Evolutionary conservation across 345 rosid species (phyloP).

Genomic region (Bruguiera gymnorhiza): DNA sequence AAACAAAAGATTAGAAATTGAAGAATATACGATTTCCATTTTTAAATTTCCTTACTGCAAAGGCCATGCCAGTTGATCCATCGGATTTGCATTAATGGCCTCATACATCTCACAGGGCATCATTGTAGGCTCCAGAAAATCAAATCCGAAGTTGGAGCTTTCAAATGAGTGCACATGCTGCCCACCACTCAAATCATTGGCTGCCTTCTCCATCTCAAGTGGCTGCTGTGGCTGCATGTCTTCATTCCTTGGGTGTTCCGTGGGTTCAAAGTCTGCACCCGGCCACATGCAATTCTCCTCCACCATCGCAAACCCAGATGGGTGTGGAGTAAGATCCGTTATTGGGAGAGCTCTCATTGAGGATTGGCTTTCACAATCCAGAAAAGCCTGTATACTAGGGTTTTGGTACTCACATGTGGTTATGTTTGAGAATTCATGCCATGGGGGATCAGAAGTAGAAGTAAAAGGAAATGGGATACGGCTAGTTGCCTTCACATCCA

Average conservation of each 20-base stretch:
- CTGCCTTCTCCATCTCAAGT: constrained; percentile 2
- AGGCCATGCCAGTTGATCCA: constrained; percentile 39
- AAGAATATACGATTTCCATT: no score
- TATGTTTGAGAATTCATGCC: not conserved
- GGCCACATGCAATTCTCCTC: constrained; percentile 31
- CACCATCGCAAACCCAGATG: constrained; percentile 20
- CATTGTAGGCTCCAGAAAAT: constrained; percentile 30
- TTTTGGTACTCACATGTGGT: constrained; percentile 20
- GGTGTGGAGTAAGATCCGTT: constrained; percentile 4
- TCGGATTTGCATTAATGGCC: constrained; percentile 19
- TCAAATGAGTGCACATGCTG: constrained; percentile 20
- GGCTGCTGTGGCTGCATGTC: not conserved
- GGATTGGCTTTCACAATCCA: constrained; percentile 14
- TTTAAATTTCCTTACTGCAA: not conserved
- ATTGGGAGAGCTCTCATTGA: constrained; percentile 1
- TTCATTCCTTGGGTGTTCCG: constrained; percentile 8
- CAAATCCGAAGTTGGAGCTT: constrained; percentile 34
- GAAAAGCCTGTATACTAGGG: constrained; percentile 17
- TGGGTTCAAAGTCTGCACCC: not conserved
- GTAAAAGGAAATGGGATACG: constrained; percentile 15
- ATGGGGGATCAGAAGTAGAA: not conserved
- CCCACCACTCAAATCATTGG: constrained; percentile 2
- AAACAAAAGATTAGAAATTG: no score
- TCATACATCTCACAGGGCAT: constrained; percentile 35
- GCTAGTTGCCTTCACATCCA: constrained; percentile 15